Base-by-base conservation (phyloP, 805 yeast genomes). In the Candida ortonii region DNA sequence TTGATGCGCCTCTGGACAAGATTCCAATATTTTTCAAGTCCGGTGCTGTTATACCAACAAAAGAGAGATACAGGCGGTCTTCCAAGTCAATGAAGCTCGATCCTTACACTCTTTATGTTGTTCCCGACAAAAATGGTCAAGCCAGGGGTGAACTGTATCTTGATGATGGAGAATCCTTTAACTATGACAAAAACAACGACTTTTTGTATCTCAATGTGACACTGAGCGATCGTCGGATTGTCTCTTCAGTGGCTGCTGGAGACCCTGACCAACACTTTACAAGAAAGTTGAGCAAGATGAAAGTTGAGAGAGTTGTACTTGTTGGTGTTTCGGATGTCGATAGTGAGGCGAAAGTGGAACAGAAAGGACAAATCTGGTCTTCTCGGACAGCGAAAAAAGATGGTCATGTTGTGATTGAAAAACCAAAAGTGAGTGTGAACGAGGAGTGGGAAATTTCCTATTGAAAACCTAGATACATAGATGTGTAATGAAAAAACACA, bases 131-230 rank as follows among this genome's bases (percentile, higher is more conserved):
- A 3, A 47, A 61, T 2, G 80, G 78, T 1, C 44, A 49, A 6
- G 57, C 58, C 0, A 84, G 84, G 2, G 66, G 65, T 5, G 57
- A 62, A 12, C 55, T 89, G 20, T 89, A 88, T 55, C 59, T 83
- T 22, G 97, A 89, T 56, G 97, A 89, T 58, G 96, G 95, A 11
- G 84, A 80, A 47, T 68, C 89, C 0, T 84, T 71, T 46, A 36
- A 66, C 27, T 77, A 77, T 53, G 38, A 61, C 2, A 83, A 81
- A 6, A 78, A 75, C 17, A 80, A 43, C 49, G 34, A 76, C 3
- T 55, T 63, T 27, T 51, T 76, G 2, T 49, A 63, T 2, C 67
- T 84, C 21, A 44, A 44, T 3, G 64, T 68, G 12, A 48, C 57
- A 9, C 59, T 62, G 14, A 57, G 62, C n/a, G 20, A 30, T 17